Conservation (phyloP, 805 yeast genomes). For the Sugiyamaella floridensis region DNA sequence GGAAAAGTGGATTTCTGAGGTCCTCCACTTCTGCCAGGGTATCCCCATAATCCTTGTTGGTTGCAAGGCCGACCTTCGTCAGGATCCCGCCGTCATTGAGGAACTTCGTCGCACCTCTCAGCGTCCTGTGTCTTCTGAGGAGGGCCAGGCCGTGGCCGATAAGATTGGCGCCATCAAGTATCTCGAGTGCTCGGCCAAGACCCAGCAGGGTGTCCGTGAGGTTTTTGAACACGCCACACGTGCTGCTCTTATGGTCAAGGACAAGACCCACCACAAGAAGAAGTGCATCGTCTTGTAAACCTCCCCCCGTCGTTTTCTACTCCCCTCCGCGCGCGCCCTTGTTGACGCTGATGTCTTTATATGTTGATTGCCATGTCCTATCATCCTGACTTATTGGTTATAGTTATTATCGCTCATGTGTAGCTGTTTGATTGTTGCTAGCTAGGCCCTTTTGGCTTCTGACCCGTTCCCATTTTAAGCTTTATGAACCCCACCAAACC, state of each 20-base stretch:
- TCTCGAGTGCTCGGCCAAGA: constrained; percentile 88
- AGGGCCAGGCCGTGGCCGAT: constrained; percentile 82
- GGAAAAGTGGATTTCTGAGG: constrained; percentile 95
- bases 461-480: neutral
- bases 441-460: neutral
- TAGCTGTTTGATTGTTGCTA: neutral
- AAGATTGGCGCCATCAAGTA: constrained; percentile 83
- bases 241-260: constrained; percentile 72
- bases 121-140: constrained; percentile 72
- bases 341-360: neutral
- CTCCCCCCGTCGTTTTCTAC: neutral
- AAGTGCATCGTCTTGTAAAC: constrained; percentile 65
- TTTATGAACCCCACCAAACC: too few species aligned
- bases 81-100: constrained; percentile 71
- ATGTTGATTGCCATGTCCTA: neutral
- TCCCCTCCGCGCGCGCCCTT: too few species aligned
- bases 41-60: constrained; percentile 90
- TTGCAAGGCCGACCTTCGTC: constrained; percentile 83
- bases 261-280: constrained; percentile 47
- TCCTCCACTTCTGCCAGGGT: constrained; percentile 87
- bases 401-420: constrained; percentile 20
- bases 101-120: constrained; percentile 66
- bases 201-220: constrained; percentile 86
- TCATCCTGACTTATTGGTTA: constrained; percentile 3
- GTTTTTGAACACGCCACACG: constrained; percentile 89